Evolutionary conservation across 2,329 filamentous ascomycete species (phyloP).

Genomic region (Penicillium sp.): DNA sequence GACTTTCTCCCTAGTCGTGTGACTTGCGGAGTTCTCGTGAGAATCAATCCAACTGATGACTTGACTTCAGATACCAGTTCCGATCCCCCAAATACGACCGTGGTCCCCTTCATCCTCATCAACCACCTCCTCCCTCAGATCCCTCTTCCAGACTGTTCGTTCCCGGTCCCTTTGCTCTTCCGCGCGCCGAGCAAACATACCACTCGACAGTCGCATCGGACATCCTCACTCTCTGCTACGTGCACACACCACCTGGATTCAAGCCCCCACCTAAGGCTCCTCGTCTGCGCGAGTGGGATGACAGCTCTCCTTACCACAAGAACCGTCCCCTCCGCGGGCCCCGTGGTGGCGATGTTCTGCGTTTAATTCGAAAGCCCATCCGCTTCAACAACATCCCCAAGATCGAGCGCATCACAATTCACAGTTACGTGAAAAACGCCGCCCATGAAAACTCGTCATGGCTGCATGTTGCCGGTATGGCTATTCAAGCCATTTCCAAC

Average conservation of each 20-base stretch:
- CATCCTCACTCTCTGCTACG: conserved; percentile 83
- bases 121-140: conserved; percentile 82
- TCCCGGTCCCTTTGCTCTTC: conserved; percentile 85
- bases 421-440: conserved; percentile 67
- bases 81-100: conserved; percentile 93
- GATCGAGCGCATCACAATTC: conserved; percentile 76
- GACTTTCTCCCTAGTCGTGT: not conserved
- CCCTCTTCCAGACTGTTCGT: conserved; percentile 83
- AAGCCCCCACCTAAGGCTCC: conserved; percentile 56
- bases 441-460: conserved; percentile 69
- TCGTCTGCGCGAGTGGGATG: conserved; percentile 80
- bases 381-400: conserved; percentile 83
- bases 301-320: conserved; percentile 88
- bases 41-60: not conserved
- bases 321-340: conserved; percentile 83
- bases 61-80: conserved; percentile 74
- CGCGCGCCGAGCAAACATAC: conserved; percentile 87
- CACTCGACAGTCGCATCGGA: conserved; percentile 82
- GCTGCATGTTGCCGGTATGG: conserved; percentile 78
- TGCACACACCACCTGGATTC: conserved; percentile 78
- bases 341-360: conserved; percentile 65
- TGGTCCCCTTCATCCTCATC: conserved; percentile 87
- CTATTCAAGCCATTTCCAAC: conserved; percentile 81
- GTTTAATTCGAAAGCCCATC: conserved; percentile 54
- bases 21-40: not conserved